Evolutionary conservation across 225 moss, liverwort and hornwort genomes (phyloP).

Genomic region (Asterella californica): DNA sequence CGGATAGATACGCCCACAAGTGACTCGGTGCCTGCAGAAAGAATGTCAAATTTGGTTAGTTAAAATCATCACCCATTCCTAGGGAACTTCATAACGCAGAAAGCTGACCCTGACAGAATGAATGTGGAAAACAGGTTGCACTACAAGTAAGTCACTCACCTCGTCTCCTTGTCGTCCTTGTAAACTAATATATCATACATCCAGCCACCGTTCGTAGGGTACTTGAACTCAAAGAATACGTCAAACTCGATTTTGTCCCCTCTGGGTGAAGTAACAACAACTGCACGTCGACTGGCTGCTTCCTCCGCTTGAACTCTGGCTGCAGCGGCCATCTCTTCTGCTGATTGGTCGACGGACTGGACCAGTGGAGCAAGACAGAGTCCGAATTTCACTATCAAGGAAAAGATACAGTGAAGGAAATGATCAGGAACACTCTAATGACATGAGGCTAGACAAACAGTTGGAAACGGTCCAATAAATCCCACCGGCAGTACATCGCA

Average conservation of each 20-base stretch:
- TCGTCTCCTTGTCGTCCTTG: conserved; percentile 94
- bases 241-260: conserved; percentile 75
- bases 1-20: conserved; percentile 84
- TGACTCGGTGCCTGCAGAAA: conserved; percentile 76
- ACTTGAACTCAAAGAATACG: conserved; percentile 69
- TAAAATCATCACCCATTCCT: not conserved
- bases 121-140: not conserved
- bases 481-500: conserved; percentile 86
- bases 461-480: not conserved
- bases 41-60: not conserved
- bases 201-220: conserved; percentile 97
- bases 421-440: not conserved
- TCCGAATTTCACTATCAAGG: not conserved
- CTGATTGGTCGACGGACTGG: conserved; percentile 65
- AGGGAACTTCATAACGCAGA: too few relatives aligned
- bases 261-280: conserved; percentile 51
- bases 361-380: not conserved
- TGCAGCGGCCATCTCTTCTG: conserved; percentile 57
- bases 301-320: conserved; percentile 62
- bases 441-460: not conserved
- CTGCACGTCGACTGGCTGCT: conserved; percentile 62
- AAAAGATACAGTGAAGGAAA: not conserved
- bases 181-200: conserved; percentile 87
- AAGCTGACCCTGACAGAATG: not conserved
- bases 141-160: conserved; percentile 24